Base-by-base conservation (phyloP, 2,329 filamentous ascomycete species). In the Pseudovirgaria hyperparasitica region DNA sequence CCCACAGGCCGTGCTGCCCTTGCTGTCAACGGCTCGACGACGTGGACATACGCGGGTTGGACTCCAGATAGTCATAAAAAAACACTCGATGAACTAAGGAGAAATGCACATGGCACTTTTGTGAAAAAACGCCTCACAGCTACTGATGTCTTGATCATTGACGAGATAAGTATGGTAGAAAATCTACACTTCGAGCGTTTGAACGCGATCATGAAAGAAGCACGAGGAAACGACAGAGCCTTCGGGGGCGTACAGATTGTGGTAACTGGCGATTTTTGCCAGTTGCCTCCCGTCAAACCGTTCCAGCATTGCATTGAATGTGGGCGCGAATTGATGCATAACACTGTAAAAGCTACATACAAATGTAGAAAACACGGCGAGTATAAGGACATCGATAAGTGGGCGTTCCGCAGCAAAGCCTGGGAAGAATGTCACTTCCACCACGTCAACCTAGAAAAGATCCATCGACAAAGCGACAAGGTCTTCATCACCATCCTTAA, bases 81-180 rank as follows among this genome's bases (percentile, higher is more conserved):
- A 19, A 35, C 54, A 0, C 36, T 70, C 1, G 26, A 53, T 0
- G 33, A 48, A 1, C 31, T 67, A 13, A 45, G 42, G 18, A 4
- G 18, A 1, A 39, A 23, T 2, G 54, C 56, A 0, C 43, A 49
- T 14, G 51, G 46, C 6, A 51, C 50, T 7, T 41, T 46, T 2
- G 41, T 55, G 1, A 45, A 35, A 13, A 41, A 52, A 2, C 53
- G 62, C 0, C 45, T 72, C 2, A 39, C 12, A 0, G 17, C 44
- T 0, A 70, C 64, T 0, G 56, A 76, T 26, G 63, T 73, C 1
- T 54, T 78, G 2, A 60, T 78, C 14, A 69, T 78, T 10, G 72
- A 78, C 37, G 74, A 78, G 45, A 68, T 79, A 31, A 72, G 65
- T 34, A 78, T 78, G 73, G 57, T 76, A 0, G 67, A 72, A 26